Evolutionary conservation across 495 filamentous ascomycete genomes (phyloP).

Genomic region (Podospora pseudocomata): DNA sequence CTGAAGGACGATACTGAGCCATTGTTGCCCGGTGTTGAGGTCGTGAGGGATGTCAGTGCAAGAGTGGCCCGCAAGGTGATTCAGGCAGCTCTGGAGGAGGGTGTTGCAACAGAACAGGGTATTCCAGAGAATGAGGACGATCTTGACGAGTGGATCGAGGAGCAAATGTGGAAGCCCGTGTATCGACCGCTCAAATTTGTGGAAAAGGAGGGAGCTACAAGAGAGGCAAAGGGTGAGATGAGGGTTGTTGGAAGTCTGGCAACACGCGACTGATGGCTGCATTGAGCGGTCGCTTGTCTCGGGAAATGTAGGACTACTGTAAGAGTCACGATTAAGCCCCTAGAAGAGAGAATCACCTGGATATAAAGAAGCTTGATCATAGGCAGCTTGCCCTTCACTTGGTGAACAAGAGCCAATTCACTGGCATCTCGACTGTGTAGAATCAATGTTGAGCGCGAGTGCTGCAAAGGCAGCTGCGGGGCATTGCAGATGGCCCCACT

Average conservation of each 20-base stretch:
- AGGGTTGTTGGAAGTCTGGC: constrained; percentile 44
- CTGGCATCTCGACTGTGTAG: not conserved
- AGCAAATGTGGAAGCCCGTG: constrained; percentile 85
- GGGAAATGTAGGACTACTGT: not conserved
- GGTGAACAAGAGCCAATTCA: too few relatives aligned
- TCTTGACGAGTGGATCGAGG: constrained; percentile 74
- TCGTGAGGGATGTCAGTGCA: constrained; percentile 72
- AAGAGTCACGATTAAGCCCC: not conserved
- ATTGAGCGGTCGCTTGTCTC: not conserved
- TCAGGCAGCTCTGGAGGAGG: constrained; percentile 63
- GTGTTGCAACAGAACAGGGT: constrained; percentile 55
- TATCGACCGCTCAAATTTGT: constrained; percentile 65
- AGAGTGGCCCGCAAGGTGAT: constrained; percentile 79
- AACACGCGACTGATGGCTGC: not conserved
- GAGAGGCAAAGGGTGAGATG: constrained; percentile 58
- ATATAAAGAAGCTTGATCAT: too few relatives aligned
- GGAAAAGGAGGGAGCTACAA: constrained; percentile 44
- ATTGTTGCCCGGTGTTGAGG: constrained; percentile 71
- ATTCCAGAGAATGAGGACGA: constrained; percentile 58
- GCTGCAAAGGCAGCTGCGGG: not conserved
- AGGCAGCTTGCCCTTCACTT: too few relatives aligned
- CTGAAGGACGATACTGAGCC: constrained; percentile 47
- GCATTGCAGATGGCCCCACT: not conserved
- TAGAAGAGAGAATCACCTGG: too few relatives aligned
- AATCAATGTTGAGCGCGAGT: not conserved